Evolutionary conservation across 2,329 filamentous ascomycete species (phyloP), one percentile per base, ranked within the genome.

Genomic region (Corniculantispora saksenae): DNA sequence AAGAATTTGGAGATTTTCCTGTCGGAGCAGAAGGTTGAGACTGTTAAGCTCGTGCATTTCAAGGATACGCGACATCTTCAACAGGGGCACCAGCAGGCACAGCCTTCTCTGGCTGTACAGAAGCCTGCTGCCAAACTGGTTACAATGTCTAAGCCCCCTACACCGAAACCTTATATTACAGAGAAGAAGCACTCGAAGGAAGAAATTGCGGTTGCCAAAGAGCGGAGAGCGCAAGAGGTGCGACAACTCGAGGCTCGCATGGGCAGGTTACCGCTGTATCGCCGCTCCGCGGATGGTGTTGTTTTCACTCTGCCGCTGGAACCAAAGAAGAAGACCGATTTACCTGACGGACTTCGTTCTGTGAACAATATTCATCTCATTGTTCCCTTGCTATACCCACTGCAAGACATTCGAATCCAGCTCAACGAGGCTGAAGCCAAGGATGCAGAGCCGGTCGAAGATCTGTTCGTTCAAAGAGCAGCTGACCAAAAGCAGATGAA

Each of bases 171-270:
- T 1, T 82, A 81, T 65, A 68, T 81, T 12, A 79, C 80, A 1
- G 78, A 82, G 67, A 79, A 81, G 51, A 81, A 79, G 2, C 89
- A 85, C 71, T 85, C 86, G 0, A 77, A 77, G 43, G 84, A 89
- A 55, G 83, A 93, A 73, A 88, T 86, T 65, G 78, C 79, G 3
- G 81, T 84, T 66, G 91, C 91, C 38, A 86, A 86, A 71, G 83
- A 84, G 48, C 84, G 84, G 62, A 82, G 91, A 66, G 85, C 87
- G 23, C 80, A 84, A 56, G 90, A 94, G 73, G 85, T 86, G 27
- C 85, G 88, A 45, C 91, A 93, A 72, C 82, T 95, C 0, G 91
- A 94, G 77, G 85, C 91, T 32, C 86, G 92, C 38, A 88, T 95
- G 82, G 86, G 89, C 19, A 84, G 89, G 69, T 74, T 90, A 58